A percentile compares a stretch with the other conserved stretches of the same genome.
Conservation (phyloP, 2,329 filamentous ascomycete genomes). For the Curvularia sp. region DNA sequence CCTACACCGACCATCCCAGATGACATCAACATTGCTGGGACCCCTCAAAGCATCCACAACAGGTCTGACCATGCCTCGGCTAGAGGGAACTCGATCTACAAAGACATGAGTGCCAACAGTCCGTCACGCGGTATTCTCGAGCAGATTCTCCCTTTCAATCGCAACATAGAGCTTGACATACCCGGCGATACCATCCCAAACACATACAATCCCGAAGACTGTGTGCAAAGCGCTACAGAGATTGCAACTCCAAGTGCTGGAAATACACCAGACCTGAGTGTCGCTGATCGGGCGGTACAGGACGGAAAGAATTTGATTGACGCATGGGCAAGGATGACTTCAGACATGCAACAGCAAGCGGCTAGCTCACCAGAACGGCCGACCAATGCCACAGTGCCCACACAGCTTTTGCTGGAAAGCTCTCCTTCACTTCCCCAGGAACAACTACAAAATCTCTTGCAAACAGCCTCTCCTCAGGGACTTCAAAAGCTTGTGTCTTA, state of each 20-base stretch:
- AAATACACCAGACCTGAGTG: conserved; percentile 52
- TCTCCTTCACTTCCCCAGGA: conserved; percentile 40
- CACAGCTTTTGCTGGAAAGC: conserved; percentile 35
- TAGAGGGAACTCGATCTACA: conserved; percentile 31
- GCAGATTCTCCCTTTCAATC: conserved; percentile 41
- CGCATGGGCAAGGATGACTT: conserved; percentile 36
- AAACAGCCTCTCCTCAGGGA: conserved; percentile 42
- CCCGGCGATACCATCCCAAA: conserved; percentile 48
- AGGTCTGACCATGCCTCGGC: conserved; percentile 29
- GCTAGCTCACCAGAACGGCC: conserved; percentile 24
- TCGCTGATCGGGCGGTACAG: conserved; percentile 45
- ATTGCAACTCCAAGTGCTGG: conserved; percentile 56
- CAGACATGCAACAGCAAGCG: conserved; percentile 32
- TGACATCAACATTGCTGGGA: conserved; percentile 26
- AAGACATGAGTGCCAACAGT: conserved; percentile 20
- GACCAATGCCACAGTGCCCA: conserved; percentile 28
- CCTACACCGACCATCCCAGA: conserved; percentile 43
- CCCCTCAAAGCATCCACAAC: conserved; percentile 24
- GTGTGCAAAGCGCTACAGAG: conserved; percentile 56
- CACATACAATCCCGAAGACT: conserved; percentile 51
- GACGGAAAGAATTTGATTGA: conserved; percentile 48
- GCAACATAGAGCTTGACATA: conserved; percentile 42
- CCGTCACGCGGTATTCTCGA: conserved; percentile 34
- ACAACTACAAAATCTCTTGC: conserved; percentile 41
- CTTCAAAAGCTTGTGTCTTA: conserved; percentile 48